A percentile compares a stretch with the other conserved stretches of the same genome.
Evolutionary conservation across 306 rosid genomes (phyloP).

Genomic region (Quercus glauca): DNA sequence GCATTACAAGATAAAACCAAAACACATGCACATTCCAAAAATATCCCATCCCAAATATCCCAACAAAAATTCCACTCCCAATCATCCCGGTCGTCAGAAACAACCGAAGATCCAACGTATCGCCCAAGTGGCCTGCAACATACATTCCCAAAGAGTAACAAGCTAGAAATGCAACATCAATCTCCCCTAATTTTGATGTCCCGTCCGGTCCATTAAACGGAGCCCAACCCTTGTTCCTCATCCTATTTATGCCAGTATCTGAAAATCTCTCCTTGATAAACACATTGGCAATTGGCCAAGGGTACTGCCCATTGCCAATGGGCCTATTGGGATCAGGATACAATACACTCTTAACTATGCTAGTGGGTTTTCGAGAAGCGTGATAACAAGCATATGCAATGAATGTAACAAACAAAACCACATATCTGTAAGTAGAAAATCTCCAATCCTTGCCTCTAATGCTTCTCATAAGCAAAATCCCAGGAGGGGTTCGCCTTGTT

Average conservation of each 20-base stretch:
- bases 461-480: conserved; percentile 45
- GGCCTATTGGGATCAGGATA: conserved; percentile 40
- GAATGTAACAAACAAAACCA: conserved; percentile 55
- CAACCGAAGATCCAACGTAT: conserved; percentile 56
- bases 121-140: conserved; percentile 76
- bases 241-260: background rate
- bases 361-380: conserved; percentile 69
- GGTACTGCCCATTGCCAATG: conserved; percentile 5
- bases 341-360: conserved; percentile 68
- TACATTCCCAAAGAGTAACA: conserved; percentile 73
- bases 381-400: conserved; percentile 75
- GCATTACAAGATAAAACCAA: conserved; percentile 59
- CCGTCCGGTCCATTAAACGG: conserved; percentile 68
- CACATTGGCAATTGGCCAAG: conserved; percentile 39
- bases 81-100: conserved; percentile 64
- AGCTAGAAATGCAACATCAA: conserved; percentile 68
- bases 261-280: conserved; percentile 16
- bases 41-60: conserved; percentile 71
- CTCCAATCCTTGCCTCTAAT: conserved; percentile 54
- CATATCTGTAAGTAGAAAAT: conserved; percentile 52
- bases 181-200: conserved; percentile 63
- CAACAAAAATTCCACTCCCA: conserved; percentile 71
- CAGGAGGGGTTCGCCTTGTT: conserved; percentile 50
- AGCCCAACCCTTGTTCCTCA: conserved; percentile 44
- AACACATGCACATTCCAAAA: conserved; percentile 62